A percentile compares a stretch with the other conserved stretches of the same genome.
Evolutionary conservation across 192 early-diverging fungal genomes (phyloP).

Genomic region (Glomus cerebriforme): DNA sequence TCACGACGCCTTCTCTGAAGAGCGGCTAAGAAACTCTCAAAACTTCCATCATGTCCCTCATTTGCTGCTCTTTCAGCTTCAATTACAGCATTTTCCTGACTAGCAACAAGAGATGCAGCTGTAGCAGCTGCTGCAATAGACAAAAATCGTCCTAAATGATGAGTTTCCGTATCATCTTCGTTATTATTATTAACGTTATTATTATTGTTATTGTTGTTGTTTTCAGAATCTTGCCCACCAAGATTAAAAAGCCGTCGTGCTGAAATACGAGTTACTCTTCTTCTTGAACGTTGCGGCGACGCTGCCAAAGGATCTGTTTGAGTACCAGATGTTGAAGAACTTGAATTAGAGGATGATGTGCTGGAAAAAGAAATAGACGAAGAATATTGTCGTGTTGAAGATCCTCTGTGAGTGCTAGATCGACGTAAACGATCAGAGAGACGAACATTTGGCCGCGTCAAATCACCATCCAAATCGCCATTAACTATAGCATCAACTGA

Average conservation of each 20-base stretch:
- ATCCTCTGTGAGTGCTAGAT: constrained; percentile 12
- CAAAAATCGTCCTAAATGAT: not conserved
- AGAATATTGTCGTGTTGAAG: not conserved
- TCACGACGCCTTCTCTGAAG: constrained; percentile 19
- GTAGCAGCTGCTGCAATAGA: constrained; percentile 22
- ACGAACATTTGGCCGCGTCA: constrained; percentile 1
- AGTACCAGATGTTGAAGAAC: constrained; percentile 10
- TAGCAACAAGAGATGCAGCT: constrained; percentile 17
- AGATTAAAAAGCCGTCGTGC: constrained; percentile 4
- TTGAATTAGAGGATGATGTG: not conserved
- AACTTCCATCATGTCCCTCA: constrained; percentile 23
- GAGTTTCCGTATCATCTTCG: constrained; percentile 4
- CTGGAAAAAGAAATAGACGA: not conserved
- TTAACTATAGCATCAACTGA: constrained; percentile 1
- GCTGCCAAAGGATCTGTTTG: constrained; percentile 15
- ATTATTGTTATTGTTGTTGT: constrained; percentile 2
- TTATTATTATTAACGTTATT: not conserved
- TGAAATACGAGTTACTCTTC: not conserved
- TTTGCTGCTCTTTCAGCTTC: constrained; percentile 17
- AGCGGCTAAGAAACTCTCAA: constrained; percentile 26
- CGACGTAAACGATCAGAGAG: not conserved
- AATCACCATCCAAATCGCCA: not conserved
- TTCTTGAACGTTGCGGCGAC: constrained; percentile 9
- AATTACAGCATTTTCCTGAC: constrained; percentile 28
- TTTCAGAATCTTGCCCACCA: constrained; percentile 2